A percentile compares a stretch with the other conserved stretches of the same genome.
phyloP scores from a whole-genome alignment of 805 yeast genomes.

The Wilhelminamyces savonicus region DNA sequence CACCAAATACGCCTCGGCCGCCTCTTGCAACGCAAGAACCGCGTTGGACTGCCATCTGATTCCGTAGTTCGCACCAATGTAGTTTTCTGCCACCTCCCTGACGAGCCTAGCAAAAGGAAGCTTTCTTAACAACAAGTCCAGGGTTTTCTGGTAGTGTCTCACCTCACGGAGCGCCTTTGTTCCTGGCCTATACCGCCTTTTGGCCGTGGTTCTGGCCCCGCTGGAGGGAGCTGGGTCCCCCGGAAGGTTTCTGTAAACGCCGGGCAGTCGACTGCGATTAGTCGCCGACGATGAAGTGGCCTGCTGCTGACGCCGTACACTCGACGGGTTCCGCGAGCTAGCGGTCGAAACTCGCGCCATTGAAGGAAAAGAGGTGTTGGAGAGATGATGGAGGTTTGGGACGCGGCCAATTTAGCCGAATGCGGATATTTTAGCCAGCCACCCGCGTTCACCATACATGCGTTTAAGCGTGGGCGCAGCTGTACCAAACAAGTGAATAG shows the following conservation, averaged over 20 bases:
- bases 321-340: too few relatives aligned
- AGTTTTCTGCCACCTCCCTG: constrained; percentile 63
- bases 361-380: too few relatives aligned
- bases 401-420: too few relatives aligned
- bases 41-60: constrained; percentile 79
- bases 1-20: constrained; percentile 70
- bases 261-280: too few relatives aligned
- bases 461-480: too few relatives aligned
- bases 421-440: too few relatives aligned
- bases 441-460: too few relatives aligned
- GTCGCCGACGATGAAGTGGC: too few relatives aligned
- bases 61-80: constrained; percentile 47
- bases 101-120: constrained; percentile 76
- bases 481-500: too few relatives aligned
- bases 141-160: constrained; percentile 57
- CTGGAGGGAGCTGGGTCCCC: constrained; percentile 46
- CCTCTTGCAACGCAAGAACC: constrained; percentile 72
- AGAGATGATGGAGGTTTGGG: too few relatives aligned
- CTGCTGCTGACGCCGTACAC: too few relatives aligned
- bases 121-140: constrained; percentile 62
- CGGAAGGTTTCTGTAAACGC: constrained; percentile 43
- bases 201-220: constrained; percentile 19
- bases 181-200: constrained; percentile 54
- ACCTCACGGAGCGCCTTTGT: constrained; percentile 64
- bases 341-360: too few relatives aligned